A percentile compares a stretch with the other conserved stretches of the same genome.
phyloP scores from a whole-genome alignment of 148 eudicot species.

The Dianthus caryophyllus region DNA sequence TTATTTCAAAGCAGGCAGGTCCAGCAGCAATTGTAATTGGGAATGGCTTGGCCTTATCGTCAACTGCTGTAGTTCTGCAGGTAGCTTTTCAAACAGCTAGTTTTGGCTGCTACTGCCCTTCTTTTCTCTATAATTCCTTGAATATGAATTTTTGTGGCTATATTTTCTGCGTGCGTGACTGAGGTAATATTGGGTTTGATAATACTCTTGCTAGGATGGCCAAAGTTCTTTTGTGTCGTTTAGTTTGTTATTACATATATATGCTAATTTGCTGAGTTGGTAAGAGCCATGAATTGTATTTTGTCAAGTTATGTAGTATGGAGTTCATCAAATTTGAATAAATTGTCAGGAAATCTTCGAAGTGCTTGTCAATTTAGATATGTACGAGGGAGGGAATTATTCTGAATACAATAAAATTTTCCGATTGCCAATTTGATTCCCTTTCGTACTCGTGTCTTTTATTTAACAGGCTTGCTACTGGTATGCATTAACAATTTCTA shows the following conservation, averaged over 20 bases:
- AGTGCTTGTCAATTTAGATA: not conserved
- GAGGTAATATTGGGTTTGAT: not conserved
- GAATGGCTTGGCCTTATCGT: constrained; percentile 95
- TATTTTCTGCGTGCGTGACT: not conserved
- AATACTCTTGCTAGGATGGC: not conserved
- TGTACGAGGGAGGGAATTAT: not conserved
- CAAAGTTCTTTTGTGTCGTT: not conserved
- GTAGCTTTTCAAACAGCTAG: constrained; percentile 32
- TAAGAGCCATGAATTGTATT: not conserved
- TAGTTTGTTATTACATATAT: not conserved
- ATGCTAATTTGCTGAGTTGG: not conserved
- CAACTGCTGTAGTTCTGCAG: constrained; percentile 99
- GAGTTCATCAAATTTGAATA: not conserved
- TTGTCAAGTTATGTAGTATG: not conserved
- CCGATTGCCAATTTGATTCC: not conserved
- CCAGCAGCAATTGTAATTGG: constrained; percentile 98
- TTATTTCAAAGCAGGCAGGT: constrained; percentile 62
- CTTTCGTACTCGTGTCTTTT: constrained; percentile 5
- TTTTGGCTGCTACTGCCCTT: constrained; percentile 10
- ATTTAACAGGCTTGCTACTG: not conserved
- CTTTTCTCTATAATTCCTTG: not conserved
- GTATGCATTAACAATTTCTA: constrained; percentile 8
- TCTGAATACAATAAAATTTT: not conserved
- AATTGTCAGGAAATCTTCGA: not conserved
- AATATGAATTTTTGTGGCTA: not conserved